A percentile compares a stretch with the other conserved stretches of the same genome.
phyloP scores from a whole-genome alignment of 768 basidiomycete genomes.

The Rhizopogon vulgaris region DNA sequence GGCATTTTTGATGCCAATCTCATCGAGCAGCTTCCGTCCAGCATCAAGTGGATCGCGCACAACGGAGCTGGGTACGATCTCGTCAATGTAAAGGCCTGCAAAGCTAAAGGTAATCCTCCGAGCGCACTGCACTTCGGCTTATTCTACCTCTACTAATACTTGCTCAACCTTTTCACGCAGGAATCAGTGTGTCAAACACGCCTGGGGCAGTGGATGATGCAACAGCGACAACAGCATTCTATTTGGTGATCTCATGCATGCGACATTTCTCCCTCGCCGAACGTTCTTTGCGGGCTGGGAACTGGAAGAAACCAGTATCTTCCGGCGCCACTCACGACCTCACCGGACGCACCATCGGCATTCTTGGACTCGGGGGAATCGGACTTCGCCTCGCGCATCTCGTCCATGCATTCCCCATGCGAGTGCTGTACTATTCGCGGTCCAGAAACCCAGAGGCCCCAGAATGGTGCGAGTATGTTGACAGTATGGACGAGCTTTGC shows the following conservation, averaged over 20 bases:
- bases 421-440: conserved; percentile 71
- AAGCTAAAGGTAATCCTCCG: conserved; percentile 47
- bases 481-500: conserved; percentile 49
- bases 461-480: conserved; percentile 25
- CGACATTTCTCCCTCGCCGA: conserved; percentile 65
- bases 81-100: conserved; percentile 70
- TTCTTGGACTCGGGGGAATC: conserved; percentile 69
- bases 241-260: conserved; percentile 65
- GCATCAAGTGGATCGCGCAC: conserved; percentile 79
- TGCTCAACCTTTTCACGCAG: conserved; percentile 25
- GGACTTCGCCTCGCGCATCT: conserved; percentile 61
- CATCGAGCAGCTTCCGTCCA: conserved; percentile 52
- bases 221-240: conserved; percentile 78
- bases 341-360: conserved; percentile 57
- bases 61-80: conserved; percentile 88
- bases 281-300: conserved; percentile 18
- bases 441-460: conserved; percentile 50
- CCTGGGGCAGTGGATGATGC: conserved; percentile 82
- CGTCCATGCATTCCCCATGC: conserved; percentile 80
- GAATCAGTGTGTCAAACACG: conserved; percentile 75
- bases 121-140: neutral
- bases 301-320: conserved; percentile 1
- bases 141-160: neutral
- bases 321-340: conserved; percentile 52
- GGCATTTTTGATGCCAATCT: conserved; percentile 46